These are phyloP conservation scores for Knoxdaviesia capensis DNA, from an alignment of 2,329 filamentous ascomycete genomes.

Conservation along the genomic window DNA sequence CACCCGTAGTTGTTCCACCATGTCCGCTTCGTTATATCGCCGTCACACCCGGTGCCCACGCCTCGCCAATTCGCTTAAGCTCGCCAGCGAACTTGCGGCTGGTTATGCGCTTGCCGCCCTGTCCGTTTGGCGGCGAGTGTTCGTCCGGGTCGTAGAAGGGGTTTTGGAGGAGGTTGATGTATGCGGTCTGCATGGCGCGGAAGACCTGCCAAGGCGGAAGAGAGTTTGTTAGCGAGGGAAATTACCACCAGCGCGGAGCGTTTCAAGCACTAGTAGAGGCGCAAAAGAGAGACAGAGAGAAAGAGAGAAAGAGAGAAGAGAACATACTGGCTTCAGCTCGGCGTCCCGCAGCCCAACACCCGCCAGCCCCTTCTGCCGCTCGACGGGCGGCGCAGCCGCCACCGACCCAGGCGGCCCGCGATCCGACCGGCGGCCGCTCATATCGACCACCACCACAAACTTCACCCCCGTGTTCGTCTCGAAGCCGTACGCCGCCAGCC, in stretches of 20 bases:
- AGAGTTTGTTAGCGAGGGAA: neutral
- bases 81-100: conserved; percentile 66
- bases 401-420: conserved; percentile 8
- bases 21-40: conserved; percentile 22
- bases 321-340: conserved; percentile 54
- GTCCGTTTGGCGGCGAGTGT: conserved; percentile 38
- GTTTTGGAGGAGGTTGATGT: conserved; percentile 74
- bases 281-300: neutral
- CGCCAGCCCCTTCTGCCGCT: conserved; percentile 8
- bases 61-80: conserved; percentile 67
- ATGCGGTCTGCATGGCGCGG: conserved; percentile 78
- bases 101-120: conserved; percentile 49
- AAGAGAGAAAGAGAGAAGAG: conserved; percentile 16
- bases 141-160: conserved; percentile 89
- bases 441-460: conserved; percentile 78
- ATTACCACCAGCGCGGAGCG: no score
- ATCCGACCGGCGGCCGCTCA: conserved; percentile 45
- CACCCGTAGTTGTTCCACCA: no score
- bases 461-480: conserved; percentile 90
- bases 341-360: conserved; percentile 57
- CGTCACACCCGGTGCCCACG: conserved; percentile 57
- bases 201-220: conserved; percentile 30
- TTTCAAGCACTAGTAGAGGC: neutral
- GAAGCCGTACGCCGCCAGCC: conserved; percentile 85
- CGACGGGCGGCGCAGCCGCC: conserved; percentile 7